Evolutionary conservation across 208 protist genomes (phyloP), one percentile per base, ranked within the genome.

Genomic region (Strigomonas culicis): DNA sequence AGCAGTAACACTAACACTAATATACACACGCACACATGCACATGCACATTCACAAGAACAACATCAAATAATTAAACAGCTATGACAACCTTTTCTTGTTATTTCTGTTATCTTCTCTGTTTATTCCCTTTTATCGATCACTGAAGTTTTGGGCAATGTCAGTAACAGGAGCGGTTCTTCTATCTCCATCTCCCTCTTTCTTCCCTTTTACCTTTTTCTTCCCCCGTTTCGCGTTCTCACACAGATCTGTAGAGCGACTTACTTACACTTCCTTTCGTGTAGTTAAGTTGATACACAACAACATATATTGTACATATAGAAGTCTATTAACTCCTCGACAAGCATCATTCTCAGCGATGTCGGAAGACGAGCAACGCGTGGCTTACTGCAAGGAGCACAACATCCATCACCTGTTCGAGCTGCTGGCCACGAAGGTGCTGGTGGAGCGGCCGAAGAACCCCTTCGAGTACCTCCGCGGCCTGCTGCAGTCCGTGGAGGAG

Each of bases 381-480:
- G 75, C 68, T 1, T 97, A 96, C 75, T 92, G 89, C 68, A 90
- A 88, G 60, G 4, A 79, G 66, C 85, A 95, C 74, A 92, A 97
- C 58, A 87, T 97, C 7, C 92, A 97, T 64, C 89, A 95, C 69
- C 70, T 97, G 34, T 92, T 97, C 68, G 92, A 97, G 72, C 78
- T 94, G 4, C 75, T 97, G 46, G 92, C 92, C 28, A 91, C 86
- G 17, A 89, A 85, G 49, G 66, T 97, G 52, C 65, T 97, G n/a
- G 50, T 92, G 28, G 88, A 93, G 15, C 79, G 90, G 11, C 92
- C 92, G 2, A 82, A 86, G 57, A 93, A 97, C 63, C 86, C 85
- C 2, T 94, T 95, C 67, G 73, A 75, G 21, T 97, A 95, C 63
- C 77, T 97, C 32, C 82, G 85, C 28, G 58, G 79, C 1, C 68